Base-by-base conservation (phyloP, 495 filamentous ascomycete species). In the Elasticomyces elasticus region DNA sequence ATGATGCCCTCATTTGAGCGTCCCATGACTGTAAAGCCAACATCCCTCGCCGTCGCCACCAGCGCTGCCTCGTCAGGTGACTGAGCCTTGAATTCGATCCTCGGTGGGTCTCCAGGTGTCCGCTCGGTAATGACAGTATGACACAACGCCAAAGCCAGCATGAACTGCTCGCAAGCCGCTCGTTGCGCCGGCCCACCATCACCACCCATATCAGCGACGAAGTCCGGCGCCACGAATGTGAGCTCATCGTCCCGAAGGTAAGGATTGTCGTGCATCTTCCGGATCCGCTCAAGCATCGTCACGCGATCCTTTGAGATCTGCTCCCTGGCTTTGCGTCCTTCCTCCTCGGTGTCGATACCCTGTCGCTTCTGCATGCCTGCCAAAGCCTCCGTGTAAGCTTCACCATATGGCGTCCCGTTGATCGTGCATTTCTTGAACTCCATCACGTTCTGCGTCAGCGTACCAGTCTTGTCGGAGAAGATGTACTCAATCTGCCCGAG, bases 401-500 rank as follows among this genome's bases (percentile, higher is more conserved):
- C 94, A 41, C 94, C 94, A 62, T 99, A 99, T 9, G 90, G 79
- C 49, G 89, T 76, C 10, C 94, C 92, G 64, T 97, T 96, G 66
- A 99, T 82, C 17, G 87, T 94, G 54, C 82, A 85, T 65, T 99
- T 99, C 69, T 96, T 97, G 79, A 96, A 99, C 70, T 99, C 94
- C 94, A 99, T 99, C 47, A 97, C 88, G 65, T 99, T 99, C 64
- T 99, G 94, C 5, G 94, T 99, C 60, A 99, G 71, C 4, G 94
- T 99, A 31, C 94, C 94, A 1, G 94, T 99, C 70, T 99, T 99
- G 73, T 99, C 94, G 0, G 94, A 97, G 73, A 99, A 99, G 58
- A 99, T 95, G 70, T 97, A 99, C 68, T 99, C 94, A 55, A 99
- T 96, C 71, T 99, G 94, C 10, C 94, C 94, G 28, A 99, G 76